Evolutionary conservation across 805 yeast genomes (phyloP), one percentile per base, ranked within the genome.

Genomic region (Saturnispora ahearnii): DNA sequence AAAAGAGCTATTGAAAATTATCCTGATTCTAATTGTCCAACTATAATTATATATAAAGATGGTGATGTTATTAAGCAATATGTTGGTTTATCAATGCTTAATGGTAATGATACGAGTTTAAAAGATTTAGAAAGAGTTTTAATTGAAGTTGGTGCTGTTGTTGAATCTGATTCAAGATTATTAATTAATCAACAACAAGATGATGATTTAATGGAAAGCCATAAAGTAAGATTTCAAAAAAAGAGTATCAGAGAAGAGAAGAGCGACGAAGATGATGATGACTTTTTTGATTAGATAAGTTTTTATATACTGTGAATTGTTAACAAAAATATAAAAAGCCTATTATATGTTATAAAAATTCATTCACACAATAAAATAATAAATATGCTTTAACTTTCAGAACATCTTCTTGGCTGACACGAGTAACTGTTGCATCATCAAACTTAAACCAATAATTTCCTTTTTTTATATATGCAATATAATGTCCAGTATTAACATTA

Each of bases 401-500:
- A 12, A 90, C 96, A 50, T 82, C 82, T 44, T 79, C 78, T 48
- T 74, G 79, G 8, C 80, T 64, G 10, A 88, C 75, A 49, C 78
- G 64, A 2, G 89, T 78, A 12, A 93, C 84, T 59, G 82, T 79
- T 15, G 93, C 81, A 68, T 93, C 99, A 62, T 93, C 96, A 63
- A 89, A 90, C 62, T 79, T 82, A 62, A 84, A 84, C 99, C 99
- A 93, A 58, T 77, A 73, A 40, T 78, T 76, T n/a, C 77, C 70
- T 49, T 73, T 77, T 62, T 90, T 91, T 53, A 87, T 77, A 59
- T 82, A 74, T 15, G 93, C 83, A 12, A 90, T 76, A 63, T 93
- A 93, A 65, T 93, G 99, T 10, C 99, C 99, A 2, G 97, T 93
- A 62, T 88, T 88, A 6, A 91, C 93, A 18, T 91, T 82, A 1